Evolutionary conservation across 169 alveolate species (phyloP), one percentile per base, ranked within the genome.

Genomic region (Plasmodium gonderi): DNA sequence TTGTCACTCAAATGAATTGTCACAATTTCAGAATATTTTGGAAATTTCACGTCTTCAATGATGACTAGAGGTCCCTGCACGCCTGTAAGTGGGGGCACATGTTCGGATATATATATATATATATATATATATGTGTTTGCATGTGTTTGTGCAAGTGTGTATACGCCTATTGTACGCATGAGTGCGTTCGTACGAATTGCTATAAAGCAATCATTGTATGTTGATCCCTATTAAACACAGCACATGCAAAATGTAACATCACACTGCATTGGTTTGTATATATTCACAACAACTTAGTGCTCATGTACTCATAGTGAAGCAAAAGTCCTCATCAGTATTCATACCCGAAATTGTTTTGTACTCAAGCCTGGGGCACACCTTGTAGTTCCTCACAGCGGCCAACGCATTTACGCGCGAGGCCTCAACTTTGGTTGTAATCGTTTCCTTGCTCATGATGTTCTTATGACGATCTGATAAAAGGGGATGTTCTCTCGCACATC

Each of bases 41-140:
- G 99, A 95, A 98, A 98, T 96, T 99, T 98, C 69, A 99, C 99
- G 92, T 99, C 98, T 85, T 99, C 99, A 76, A 99, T 97, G 74
- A 99, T 98, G 90, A 99, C 99, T 89, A 99, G 96, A 45, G 99
- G 99, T 11, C 99, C 99, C 93, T 98, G 99, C 26, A 98, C 99
- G 83, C 99, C 99, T 79, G 76, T 95, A 87, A 4, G 77, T 5
- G 40, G 54, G 33, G 12, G 38, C 9, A 31, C n/a, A 23, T 26
- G 26, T 23, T 6, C 7, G 44, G 67, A 54, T 9, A 40, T 1
- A 11, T 5, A 36, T 44, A 44, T 36, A 5, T 3, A 75, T 45
- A 44, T 2, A 45, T n/a, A 49, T 40, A 40, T 67, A 42, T 47
- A 47, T 8, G 3, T 8, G n/a, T 29, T 26, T 42, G 20, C 20